Conservation (phyloP, 2,329 filamentous ascomycete species). For the Alternaria incomplexa region DNA sequence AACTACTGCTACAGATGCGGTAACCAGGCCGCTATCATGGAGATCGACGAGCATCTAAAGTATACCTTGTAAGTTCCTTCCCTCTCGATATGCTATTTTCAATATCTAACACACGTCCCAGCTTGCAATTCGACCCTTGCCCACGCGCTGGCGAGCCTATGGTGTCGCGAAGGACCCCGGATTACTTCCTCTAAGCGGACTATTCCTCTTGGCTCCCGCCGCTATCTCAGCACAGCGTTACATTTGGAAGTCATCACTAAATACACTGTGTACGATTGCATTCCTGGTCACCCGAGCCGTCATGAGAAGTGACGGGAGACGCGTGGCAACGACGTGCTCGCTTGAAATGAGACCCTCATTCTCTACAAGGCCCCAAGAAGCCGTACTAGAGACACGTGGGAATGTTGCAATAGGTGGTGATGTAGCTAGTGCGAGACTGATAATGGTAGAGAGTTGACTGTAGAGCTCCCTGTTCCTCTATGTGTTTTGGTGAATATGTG, state of each 20-base stretch:
- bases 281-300: slow-evolving; percentile 8
- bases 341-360: background rate
- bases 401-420: slow-evolving; percentile 2
- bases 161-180: slow-evolving; percentile 92
- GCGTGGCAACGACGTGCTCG: slow-evolving; percentile 4
- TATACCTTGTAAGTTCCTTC: slow-evolving; percentile 89
- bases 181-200: slow-evolving; percentile 85
- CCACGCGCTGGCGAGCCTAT: slow-evolving; percentile 96
- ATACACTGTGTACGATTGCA: slow-evolving; percentile 15
- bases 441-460: background rate
- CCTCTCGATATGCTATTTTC: background rate
- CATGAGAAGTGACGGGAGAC: background rate
- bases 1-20: slow-evolving; percentile 97
- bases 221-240: slow-evolving; percentile 19
- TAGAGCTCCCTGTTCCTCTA: background rate
- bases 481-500: background rate
- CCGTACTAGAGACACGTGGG: slow-evolving; percentile 9
- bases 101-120: slow-evolving; percentile 52
- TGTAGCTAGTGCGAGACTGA: background rate
- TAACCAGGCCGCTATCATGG: slow-evolving; percentile 99
- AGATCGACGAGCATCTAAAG: slow-evolving; percentile 98
- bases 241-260: slow-evolving; percentile 7
- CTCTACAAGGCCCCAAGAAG: slow-evolving; percentile 10
- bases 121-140: slow-evolving; percentile 98
- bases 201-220: slow-evolving; percentile 23